phyloP scores from a whole-genome alignment of 2,329 filamentous ascomycete species.

The Trichoderma sp. region DNA sequence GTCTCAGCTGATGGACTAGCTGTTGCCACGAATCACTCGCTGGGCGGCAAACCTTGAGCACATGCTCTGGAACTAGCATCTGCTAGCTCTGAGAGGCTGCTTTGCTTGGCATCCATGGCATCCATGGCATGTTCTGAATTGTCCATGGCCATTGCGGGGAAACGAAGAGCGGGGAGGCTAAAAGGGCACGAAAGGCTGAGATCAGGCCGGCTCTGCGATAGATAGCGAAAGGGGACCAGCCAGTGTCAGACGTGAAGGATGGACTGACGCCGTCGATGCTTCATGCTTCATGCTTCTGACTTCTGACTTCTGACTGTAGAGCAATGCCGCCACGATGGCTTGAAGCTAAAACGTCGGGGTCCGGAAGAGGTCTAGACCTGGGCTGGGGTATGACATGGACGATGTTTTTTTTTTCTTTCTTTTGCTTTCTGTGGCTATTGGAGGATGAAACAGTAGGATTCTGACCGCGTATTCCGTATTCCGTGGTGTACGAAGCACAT shows the following conservation, averaged over 20 bases:
- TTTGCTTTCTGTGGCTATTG: not conserved
- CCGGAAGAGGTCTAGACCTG: conserved; percentile 5
- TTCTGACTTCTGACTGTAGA: not conserved
- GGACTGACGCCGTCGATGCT: too few relatives aligned
- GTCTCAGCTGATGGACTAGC: not conserved
- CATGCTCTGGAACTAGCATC: not conserved
- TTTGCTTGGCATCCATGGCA: not conserved
- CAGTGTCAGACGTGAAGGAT: not conserved
- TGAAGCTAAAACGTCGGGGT: conserved; percentile 5
- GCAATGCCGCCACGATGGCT: not conserved
- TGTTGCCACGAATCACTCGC: not conserved
- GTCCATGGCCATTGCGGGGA: not conserved
- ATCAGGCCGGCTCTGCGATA: not conserved
- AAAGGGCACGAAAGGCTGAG: not conserved
- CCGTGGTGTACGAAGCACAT: too few relatives aligned
- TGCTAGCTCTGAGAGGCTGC: conserved; percentile 9
- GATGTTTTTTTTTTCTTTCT: too few relatives aligned
- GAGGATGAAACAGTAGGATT: not conserved
- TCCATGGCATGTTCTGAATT: too few relatives aligned
- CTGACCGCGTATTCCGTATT: not conserved
- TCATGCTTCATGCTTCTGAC: too few relatives aligned
- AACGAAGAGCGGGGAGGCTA: not conserved
- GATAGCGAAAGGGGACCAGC: not conserved
- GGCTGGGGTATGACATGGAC: conserved; percentile 1
- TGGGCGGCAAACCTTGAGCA: not conserved